Base-by-base conservation (phyloP, 2,329 filamentous ascomycete species). In the Rhexocercosporidium sp. region DNA sequence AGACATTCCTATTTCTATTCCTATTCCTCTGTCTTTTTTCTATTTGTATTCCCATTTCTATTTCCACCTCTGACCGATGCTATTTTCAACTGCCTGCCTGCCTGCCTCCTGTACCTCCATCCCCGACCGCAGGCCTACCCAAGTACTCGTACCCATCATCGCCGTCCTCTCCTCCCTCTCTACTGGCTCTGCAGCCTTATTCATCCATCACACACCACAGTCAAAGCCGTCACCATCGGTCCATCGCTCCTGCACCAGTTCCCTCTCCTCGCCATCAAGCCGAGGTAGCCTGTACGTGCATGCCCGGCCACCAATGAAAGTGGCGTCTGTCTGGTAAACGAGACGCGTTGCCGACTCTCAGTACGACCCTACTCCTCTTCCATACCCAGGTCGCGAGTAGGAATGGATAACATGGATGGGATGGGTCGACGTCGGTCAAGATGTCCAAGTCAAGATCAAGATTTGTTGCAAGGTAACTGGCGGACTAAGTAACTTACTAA, bases 221-320 rank as follows among this genome's bases (percentile, higher is more conserved):
- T 46, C 37, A 20, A 60, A n/a, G 22, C 27, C n/a, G 37, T 31
- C 39, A 29, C 39, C 57, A 29, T 25, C 49, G 3, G 22, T 22
- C 46, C 14, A 6, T 46, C 27, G 34, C 53, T 56, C 53, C n/a
- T 16, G 37, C 53, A 56, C 53, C 29, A 34, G 29, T 56, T n/a
- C 41, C 22, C 46, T 16, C 22, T 46, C 27, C 56, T 46, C 37
- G 25, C 56, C 56, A 27, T 46, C 57, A 46, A 47, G 57, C 57
- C 57, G 57, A 60, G 41, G 37, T 31, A 16, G 57, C 57, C 57
- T 60, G 57, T 46, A 34, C 57, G 41, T 57, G 57, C 57, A 60
- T 27, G 25, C 14, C 31, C 57, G 57, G 57, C 57, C 46, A 27
- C 57, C 57, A 60, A 60, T 46, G 39, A 47, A n/a, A 18, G 20